Evolutionary conservation across 768 basidiomycete species (phyloP).

Genomic region (Leccinellum albellum): DNA sequence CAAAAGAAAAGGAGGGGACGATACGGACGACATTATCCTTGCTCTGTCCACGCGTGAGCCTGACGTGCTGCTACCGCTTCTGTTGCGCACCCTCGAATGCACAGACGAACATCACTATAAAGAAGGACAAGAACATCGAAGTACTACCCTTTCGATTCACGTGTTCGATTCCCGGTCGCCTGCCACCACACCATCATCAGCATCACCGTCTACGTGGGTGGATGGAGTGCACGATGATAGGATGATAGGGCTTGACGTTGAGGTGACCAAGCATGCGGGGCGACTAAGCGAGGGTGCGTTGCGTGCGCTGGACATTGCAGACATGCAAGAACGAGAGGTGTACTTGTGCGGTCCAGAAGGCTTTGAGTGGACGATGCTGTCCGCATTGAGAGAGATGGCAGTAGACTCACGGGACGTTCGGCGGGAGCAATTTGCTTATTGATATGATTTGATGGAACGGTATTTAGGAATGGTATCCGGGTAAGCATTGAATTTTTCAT

Average conservation of each 20-base stretch:
- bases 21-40: slow-evolving; percentile 39
- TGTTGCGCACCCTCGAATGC: slow-evolving; percentile 7
- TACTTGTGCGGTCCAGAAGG: slow-evolving; percentile 50
- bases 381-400: slow-evolving; percentile 34
- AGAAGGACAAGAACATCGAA: background rate
- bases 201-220: background rate
- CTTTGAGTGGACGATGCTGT: slow-evolving; percentile 41
- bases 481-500: background rate
- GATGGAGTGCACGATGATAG: background rate
- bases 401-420: slow-evolving; percentile 31
- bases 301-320: slow-evolving; percentile 3
- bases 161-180: slow-evolving; percentile 32
- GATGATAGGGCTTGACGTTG: slow-evolving; percentile 15
- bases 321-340: slow-evolving; percentile 24
- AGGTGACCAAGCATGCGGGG: slow-evolving; percentile 15
- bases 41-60: slow-evolving; percentile 55
- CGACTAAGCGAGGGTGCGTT: slow-evolving; percentile 16
- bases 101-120: background rate
- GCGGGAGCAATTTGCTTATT: slow-evolving; percentile 46
- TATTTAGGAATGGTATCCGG: no score
- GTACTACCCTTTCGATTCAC: slow-evolving; percentile 33
- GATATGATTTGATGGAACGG: background rate
- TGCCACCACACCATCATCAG: background rate
- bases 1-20: background rate
- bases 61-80: slow-evolving; percentile 43